Percentiles rank a stretch among this genome's conserved stretches.
Evolutionary conservation across 768 basidiomycete genomes (phyloP).

Genomic region (Mycena kentingensis): DNA sequence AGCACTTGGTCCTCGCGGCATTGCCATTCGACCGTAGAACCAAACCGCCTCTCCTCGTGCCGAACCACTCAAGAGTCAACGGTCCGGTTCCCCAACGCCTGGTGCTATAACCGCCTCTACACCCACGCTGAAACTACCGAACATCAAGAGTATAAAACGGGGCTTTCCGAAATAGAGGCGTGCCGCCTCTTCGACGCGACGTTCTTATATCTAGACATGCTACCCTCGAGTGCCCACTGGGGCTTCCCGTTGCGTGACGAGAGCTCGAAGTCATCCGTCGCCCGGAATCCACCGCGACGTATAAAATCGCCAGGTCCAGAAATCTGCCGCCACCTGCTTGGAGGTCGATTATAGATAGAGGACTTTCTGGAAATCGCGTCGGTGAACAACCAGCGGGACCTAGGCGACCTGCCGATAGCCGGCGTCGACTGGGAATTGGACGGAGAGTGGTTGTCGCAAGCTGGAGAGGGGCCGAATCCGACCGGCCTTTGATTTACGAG

Average conservation of each 20-base stretch:
- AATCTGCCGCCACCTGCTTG: not conserved
- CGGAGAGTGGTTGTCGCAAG: no score
- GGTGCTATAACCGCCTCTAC: not conserved
- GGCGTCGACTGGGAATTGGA: no score
- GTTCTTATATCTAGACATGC: not conserved
- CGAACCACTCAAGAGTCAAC: not conserved
- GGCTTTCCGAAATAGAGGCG: not conserved
- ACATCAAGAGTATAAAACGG: not conserved
- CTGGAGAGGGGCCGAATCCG: no score
- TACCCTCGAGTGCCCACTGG: slow-evolving; percentile 1
- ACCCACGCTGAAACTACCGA: not conserved
- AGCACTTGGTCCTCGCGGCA: not conserved
- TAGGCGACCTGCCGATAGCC: no score
- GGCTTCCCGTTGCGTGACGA: not conserved
- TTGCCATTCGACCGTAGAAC: no score
- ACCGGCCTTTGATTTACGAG: no score
- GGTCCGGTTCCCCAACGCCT: not conserved
- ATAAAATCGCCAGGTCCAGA: not conserved
- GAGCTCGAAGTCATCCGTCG: not conserved
- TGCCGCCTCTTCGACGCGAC: slow-evolving; percentile 3
- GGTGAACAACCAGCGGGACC: not conserved
- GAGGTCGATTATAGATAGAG: not conserved
- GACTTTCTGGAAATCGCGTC: not conserved
- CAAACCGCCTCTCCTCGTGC: not conserved
- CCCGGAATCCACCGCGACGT: not conserved